phyloP scores from a whole-genome alignment of 495 filamentous ascomycete genomes.

The Tuber magnatum region DNA sequence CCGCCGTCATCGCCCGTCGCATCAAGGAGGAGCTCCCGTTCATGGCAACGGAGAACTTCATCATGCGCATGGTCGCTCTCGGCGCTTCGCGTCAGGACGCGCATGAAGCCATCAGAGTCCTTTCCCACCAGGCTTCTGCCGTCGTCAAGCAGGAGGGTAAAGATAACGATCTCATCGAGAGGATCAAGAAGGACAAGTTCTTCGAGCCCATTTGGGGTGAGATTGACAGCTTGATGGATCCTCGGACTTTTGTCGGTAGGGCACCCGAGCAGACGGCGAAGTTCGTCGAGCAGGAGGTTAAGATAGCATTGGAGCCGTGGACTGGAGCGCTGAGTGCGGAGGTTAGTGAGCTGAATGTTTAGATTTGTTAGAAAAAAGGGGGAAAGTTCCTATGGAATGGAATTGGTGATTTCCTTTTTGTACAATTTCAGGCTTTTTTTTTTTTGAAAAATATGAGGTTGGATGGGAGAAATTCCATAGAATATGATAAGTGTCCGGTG shows the following conservation, averaged over 20 bases:
- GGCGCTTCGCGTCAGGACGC: slow-evolving; percentile 79
- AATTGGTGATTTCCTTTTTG: not conserved
- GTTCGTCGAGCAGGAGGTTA: slow-evolving; percentile 53
- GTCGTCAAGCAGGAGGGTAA: slow-evolving; percentile 75
- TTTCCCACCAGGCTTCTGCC: slow-evolving; percentile 74
- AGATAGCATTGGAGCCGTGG: slow-evolving; percentile 50
- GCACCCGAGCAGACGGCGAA: slow-evolving; percentile 53
- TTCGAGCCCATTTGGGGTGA: slow-evolving; percentile 75
- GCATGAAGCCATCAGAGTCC: slow-evolving; percentile 83
- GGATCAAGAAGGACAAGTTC: slow-evolving; percentile 66
- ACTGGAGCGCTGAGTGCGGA: slow-evolving; percentile 44
- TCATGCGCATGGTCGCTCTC: slow-evolving; percentile 74
- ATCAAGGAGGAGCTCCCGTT: slow-evolving; percentile 79
- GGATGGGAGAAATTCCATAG: not conserved
- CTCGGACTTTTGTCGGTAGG: slow-evolving; percentile 62
- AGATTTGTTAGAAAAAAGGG: slow-evolving; percentile 13
- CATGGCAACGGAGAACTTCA: slow-evolving; percentile 79
- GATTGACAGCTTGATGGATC: slow-evolving; percentile 66
- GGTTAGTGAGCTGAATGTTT: slow-evolving; percentile 52
- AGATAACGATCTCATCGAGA: slow-evolving; percentile 74
- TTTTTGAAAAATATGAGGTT: slow-evolving; percentile 5
- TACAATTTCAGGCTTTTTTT: not conserved
- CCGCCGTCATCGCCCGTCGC: slow-evolving; percentile 60
- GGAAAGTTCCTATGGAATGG: not conserved
- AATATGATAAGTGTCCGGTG: not conserved